phyloP scores from a whole-genome alignment of 1,284 basidiomycete species.

The Ceratobasidium sp. region DNA sequence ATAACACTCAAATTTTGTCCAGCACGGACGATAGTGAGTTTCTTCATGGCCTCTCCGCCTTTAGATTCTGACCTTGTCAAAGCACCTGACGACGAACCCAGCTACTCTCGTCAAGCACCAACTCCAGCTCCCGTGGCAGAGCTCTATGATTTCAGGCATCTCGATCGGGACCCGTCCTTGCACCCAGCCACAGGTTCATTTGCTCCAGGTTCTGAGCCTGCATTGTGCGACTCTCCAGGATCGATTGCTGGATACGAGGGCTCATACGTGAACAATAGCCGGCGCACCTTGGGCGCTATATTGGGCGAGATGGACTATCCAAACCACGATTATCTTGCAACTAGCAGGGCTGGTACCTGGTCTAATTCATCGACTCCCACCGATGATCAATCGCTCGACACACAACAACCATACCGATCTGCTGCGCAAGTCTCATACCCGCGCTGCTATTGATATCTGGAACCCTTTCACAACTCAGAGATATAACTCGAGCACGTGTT shows the following conservation, averaged over 20 bases:
- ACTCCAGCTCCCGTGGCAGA: not conserved
- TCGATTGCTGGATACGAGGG: not conserved
- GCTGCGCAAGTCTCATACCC: not conserved
- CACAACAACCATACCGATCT: not conserved
- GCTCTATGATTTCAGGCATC: constrained; percentile 15
- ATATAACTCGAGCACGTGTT: not conserved
- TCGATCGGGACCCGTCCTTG: not conserved
- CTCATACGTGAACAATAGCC: not conserved
- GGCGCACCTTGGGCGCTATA: not conserved
- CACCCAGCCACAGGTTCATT: not conserved
- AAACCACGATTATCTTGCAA: not conserved
- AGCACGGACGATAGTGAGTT: not conserved
- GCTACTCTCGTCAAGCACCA: not conserved
- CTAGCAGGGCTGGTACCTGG: not conserved
- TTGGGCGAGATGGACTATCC: not conserved
- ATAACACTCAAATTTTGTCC: not conserved
- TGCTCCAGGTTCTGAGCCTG: not conserved
- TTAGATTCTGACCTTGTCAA: not conserved
- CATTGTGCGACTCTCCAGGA: constrained; percentile 20
- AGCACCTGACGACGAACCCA: not conserved
- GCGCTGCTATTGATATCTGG: not conserved
- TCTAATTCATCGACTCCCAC: not conserved
- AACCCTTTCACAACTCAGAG: not conserved
- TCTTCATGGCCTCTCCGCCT: not conserved
- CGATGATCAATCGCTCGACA: constrained; percentile 6